Percentiles rank a stretch among this genome's conserved stretches.
phyloP scores from a whole-genome alignment of 2,329 filamentous ascomycete genomes.

The Aspergillus persii region DNA sequence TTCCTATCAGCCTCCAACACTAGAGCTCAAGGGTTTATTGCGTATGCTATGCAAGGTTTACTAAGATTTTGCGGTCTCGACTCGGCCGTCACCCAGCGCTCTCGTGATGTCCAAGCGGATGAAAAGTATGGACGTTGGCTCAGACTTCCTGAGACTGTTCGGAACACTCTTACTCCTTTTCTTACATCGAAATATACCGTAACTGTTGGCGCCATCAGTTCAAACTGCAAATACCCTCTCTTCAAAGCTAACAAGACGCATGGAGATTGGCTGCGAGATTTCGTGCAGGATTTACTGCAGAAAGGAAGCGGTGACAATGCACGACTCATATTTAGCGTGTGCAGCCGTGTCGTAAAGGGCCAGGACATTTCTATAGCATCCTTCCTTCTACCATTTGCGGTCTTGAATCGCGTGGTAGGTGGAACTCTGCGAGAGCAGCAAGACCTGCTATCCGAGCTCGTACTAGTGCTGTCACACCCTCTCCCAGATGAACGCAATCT shows the following conservation, averaged over 20 bases:
- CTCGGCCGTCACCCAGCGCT: constrained; percentile 51
- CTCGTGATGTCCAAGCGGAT: constrained; percentile 55
- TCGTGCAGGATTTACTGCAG: constrained; percentile 79
- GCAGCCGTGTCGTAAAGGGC: constrained; percentile 77
- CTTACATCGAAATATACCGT: constrained; percentile 79
- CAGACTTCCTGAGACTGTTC: constrained; percentile 70
- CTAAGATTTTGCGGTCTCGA: constrained; percentile 74
- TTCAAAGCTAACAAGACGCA: constrained; percentile 69
- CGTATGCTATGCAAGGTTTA: constrained; percentile 91
- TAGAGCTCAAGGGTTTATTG: constrained; percentile 82
- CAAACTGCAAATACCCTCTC: constrained; percentile 69
- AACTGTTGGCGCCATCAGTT: constrained; percentile 55
- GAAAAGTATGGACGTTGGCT: constrained; percentile 73
- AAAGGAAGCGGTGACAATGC: constrained; percentile 73
- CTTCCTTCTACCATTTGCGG: constrained; percentile 84
- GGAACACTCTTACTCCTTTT: constrained; percentile 84
- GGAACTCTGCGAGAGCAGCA: constrained; percentile 63
- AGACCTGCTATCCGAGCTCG: constrained; percentile 70
- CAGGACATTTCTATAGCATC: constrained; percentile 83
- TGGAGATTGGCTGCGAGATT: constrained; percentile 73
- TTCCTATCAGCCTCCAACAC: constrained; percentile 90
- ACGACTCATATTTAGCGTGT: constrained; percentile 73
- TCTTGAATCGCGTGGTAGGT: constrained; percentile 77
- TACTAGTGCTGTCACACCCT: constrained; percentile 67
- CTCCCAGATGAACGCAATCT: constrained; percentile 53